Evolutionary conservation across 495 filamentous ascomycete genomes (phyloP).

Genomic region (Penicillium cosmopolitanum): DNA sequence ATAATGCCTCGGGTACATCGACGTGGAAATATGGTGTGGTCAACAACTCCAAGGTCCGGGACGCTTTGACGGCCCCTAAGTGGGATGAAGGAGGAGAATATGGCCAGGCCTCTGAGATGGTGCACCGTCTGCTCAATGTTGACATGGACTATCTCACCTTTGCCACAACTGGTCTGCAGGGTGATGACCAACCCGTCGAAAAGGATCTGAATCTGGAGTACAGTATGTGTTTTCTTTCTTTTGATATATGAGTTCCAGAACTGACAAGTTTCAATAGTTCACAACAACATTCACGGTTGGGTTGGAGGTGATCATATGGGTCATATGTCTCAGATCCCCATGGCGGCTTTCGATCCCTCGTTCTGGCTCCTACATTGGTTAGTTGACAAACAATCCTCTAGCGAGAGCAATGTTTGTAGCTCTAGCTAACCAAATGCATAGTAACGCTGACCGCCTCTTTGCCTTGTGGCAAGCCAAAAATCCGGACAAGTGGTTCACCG

Average conservation of each 20-base stretch:
- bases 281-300: slow-evolving; percentile 43
- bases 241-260: not conserved
- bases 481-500: slow-evolving; percentile 32
- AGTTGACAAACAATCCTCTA: not conserved
- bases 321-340: slow-evolving; percentile 44
- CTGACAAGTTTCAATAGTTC: slow-evolving; percentile 28
- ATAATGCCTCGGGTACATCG: not conserved
- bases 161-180: slow-evolving; percentile 31
- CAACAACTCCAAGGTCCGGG: slow-evolving; percentile 18
- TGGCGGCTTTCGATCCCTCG: slow-evolving; percentile 47
- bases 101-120: slow-evolving; percentile 16
- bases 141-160: slow-evolving; percentile 31
- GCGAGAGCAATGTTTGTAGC: not conserved
- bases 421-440: slow-evolving; percentile 9
- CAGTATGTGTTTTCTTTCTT: slow-evolving; percentile 9
- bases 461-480: slow-evolving; percentile 45
- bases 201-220: slow-evolving; percentile 41
- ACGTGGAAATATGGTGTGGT: slow-evolving; percentile 16
- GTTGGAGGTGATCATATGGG: slow-evolving; percentile 39
- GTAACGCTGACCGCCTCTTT: slow-evolving; percentile 46
- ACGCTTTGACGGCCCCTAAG: slow-evolving; percentile 3
- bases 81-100: not conserved
- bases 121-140: slow-evolving; percentile 15
- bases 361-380: slow-evolving; percentile 47
- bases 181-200: slow-evolving; percentile 5